Evolutionary conservation across 148 eudicot species (phyloP), one percentile per base, ranked within the genome.

Genomic region (Polygonum aviculare): DNA sequence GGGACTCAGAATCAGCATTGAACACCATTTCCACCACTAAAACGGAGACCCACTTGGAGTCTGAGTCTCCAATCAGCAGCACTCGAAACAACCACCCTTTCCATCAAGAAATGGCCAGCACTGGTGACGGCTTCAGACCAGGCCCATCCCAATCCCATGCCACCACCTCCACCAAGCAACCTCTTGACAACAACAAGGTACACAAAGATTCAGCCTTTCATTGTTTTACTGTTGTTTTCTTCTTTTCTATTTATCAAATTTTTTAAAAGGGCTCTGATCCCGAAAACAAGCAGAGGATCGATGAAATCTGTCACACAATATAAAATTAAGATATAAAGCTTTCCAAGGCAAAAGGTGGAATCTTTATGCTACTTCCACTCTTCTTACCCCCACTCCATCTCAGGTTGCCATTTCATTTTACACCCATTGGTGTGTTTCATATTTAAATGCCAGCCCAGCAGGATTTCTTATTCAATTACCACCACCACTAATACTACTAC

Each of bases 1-100:
- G 31, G 31, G 31, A 92, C 76, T 94, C 97, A 77, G 97, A 91
- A 69, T 94, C 97, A 83, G 97, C 81, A 54, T 82, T 88, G 39
- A 89, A 92, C 80, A 86, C 95, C 22, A 49, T 95, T 55, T 82
- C 95, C 14, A 78, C 82, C 60, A 84, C 91, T 76, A 87, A 84
- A 83, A 88, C 81, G 21, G 88, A 90, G 39, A 81, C 79, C 7
- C 85, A 79, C 12, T 76, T 78, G 59, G 90, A 49, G 92, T 11
- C 75, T 19, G 75, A 72, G 47, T 90, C 98, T 44, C 97, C 98
- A 2, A 84, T 89, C 65, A 86, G 97, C 76, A 76, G 67, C 39
- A 57, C 31, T 26, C 31, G 44, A 80, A 78, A 38, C 45, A n/a
- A 21, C 12, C 21, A 2, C 31, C 31, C 31, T 26, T 19, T 3